Evolutionary conservation across 2,329 filamentous ascomycete genomes (phyloP).

Genomic region (Cercospora sesami): DNA sequence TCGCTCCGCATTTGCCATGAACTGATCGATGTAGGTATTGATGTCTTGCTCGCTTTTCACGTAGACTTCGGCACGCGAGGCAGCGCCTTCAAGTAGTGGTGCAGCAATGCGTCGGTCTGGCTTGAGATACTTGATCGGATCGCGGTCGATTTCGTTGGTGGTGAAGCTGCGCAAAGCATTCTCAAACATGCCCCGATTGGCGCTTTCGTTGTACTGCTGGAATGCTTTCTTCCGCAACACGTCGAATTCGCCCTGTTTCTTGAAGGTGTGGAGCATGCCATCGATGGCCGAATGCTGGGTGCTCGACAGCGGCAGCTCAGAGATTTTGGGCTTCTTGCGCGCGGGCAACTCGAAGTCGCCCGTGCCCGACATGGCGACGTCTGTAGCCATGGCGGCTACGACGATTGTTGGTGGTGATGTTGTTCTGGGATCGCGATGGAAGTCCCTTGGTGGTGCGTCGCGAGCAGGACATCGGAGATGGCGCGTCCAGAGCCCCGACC

Average conservation of each 20-base stretch:
- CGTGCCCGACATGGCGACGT: conserved; percentile 29
- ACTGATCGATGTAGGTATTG: conserved; percentile 64
- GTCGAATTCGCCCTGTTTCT: conserved; percentile 84
- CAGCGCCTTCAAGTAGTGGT: conserved; percentile 73
- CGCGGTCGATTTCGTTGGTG: conserved; percentile 73
- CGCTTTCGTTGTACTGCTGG: conserved; percentile 63
- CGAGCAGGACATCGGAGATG: not conserved
- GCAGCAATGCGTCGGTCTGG: conserved; percentile 73
- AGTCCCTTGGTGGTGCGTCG: not conserved
- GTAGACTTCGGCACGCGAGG: conserved; percentile 75
- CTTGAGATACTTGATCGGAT: conserved; percentile 66
- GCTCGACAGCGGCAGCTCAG: conserved; percentile 71
- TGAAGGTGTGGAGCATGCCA: conserved; percentile 74
- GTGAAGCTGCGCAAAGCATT: conserved; percentile 52
- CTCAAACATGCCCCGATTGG: conserved; percentile 49
- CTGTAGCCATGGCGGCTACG: conserved; percentile 27
- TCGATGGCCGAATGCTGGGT: conserved; percentile 74
- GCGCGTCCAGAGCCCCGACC: not conserved
- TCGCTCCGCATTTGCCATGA: conserved; percentile 64
- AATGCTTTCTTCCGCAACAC: conserved; percentile 73
- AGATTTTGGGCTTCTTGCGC: conserved; percentile 67
- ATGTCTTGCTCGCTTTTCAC: conserved; percentile 68
- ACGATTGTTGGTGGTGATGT: not conserved
- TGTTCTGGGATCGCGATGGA: not conserved
- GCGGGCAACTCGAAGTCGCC: conserved; percentile 38